phyloP scores from a whole-genome alignment of 2,329 filamentous ascomycete species.

The Ophiostoma sp. region DNA sequence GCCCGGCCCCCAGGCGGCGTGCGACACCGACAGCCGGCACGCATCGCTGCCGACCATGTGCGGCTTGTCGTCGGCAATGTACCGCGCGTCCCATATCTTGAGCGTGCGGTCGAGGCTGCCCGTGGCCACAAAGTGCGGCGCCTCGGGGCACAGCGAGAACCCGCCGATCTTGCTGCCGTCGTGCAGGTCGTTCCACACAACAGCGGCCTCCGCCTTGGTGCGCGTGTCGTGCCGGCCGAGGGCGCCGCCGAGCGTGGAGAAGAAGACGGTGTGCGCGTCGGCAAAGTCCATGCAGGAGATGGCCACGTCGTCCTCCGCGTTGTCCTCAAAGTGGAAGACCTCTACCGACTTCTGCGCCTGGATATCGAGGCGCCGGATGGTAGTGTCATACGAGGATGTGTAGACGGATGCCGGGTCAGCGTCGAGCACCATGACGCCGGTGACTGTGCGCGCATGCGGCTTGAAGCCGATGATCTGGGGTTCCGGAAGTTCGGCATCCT shows the following conservation, averaged over 20 bases:
- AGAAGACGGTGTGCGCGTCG: constrained; percentile 71
- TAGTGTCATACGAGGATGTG: constrained; percentile 87
- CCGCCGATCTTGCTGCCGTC: constrained; percentile 90
- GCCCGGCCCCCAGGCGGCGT: constrained; percentile 80
- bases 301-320: constrained; percentile 57
- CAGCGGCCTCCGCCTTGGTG: constrained; percentile 45
- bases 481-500: constrained; percentile 59
- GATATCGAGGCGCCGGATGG: constrained; percentile 80
- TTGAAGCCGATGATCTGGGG: constrained; percentile 87
- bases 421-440: constrained; percentile 72
- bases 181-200: constrained; percentile 64
- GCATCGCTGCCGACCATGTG: constrained; percentile 73
- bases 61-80: constrained; percentile 48
- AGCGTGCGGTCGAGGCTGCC: constrained; percentile 84
- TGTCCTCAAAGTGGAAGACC: constrained; percentile 68
- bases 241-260: constrained; percentile 76
- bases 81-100: constrained; percentile 83
- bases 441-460: constrained; percentile 81
- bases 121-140: constrained; percentile 79
- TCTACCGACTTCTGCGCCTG: constrained; percentile 73
- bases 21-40: constrained; percentile 79
- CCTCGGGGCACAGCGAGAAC: constrained; percentile 74
- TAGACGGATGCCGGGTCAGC: constrained; percentile 70
- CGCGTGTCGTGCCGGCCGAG: constrained; percentile 80
- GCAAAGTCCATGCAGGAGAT: constrained; percentile 82